Evolutionary conservation across 352 stramenopile species (phyloP).

Genomic region (Phytophthora citricola): DNA sequence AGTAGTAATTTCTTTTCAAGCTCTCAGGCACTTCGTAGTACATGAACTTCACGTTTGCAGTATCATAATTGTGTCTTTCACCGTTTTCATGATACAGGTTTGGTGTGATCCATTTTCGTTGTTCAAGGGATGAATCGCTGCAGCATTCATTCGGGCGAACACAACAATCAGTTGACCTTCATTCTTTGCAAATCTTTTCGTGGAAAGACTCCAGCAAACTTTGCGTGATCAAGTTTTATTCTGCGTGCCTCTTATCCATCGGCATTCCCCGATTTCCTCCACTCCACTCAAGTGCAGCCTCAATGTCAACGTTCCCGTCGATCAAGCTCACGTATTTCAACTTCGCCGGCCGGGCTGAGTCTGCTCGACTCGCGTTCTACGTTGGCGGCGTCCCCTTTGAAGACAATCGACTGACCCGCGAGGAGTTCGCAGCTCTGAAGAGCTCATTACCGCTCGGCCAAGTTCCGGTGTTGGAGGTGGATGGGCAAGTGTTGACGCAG

Average conservation of each 20-base stretch:
- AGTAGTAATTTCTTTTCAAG: too few relatives aligned
- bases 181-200: not conserved
- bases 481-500: slow-evolving; percentile 64
- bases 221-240: not conserved
- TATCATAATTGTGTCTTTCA: too few relatives aligned
- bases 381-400: slow-evolving; percentile 65
- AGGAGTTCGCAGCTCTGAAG: slow-evolving; percentile 52
- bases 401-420: slow-evolving; percentile 49
- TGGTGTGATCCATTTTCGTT: too few relatives aligned
- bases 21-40: too few relatives aligned
- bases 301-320: slow-evolving; percentile 39
- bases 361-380: slow-evolving; percentile 55
- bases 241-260: not conserved
- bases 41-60: too few relatives aligned
- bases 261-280: slow-evolving; percentile 13
- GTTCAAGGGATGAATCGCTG: too few relatives aligned
- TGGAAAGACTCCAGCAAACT: not conserved
- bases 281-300: not conserved
- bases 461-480: slow-evolving; percentile 57
- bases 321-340: slow-evolving; percentile 75
- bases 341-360: slow-evolving; percentile 44
- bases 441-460: slow-evolving; percentile 51
- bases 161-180: not conserved
- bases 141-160: too few relatives aligned
- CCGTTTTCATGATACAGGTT: too few relatives aligned